Percentiles rank a stretch among this genome's conserved stretches.
Evolutionary conservation across 2,329 filamentous ascomycete species (phyloP).

Genomic region (Exophiala oligosperma): DNA sequence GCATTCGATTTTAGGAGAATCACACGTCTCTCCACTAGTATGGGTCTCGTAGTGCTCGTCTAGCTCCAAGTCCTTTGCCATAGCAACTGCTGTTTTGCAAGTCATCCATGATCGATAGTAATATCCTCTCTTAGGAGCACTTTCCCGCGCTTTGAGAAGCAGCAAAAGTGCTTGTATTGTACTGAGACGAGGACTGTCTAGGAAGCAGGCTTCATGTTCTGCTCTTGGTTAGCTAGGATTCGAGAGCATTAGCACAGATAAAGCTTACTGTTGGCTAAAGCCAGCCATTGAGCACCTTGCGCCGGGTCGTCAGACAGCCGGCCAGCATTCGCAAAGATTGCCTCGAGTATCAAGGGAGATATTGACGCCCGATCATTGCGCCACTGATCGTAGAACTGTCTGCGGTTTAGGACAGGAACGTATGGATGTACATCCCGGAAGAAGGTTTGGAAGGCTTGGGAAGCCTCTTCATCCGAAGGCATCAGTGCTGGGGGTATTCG

Average conservation of each 20-base stretch:
- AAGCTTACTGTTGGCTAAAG: slow-evolving; percentile 75
- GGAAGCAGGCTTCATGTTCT: slow-evolving; percentile 91
- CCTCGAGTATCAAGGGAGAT: slow-evolving; percentile 84
- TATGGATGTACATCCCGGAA: slow-evolving; percentile 91
- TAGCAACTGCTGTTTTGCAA: slow-evolving; percentile 84
- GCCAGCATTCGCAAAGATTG: slow-evolving; percentile 85
- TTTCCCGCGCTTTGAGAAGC: slow-evolving; percentile 85
- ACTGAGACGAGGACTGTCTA: slow-evolving; percentile 85
- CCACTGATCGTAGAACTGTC: slow-evolving; percentile 87
- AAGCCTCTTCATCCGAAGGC: slow-evolving; percentile 78
- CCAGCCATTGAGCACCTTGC: slow-evolving; percentile 89
- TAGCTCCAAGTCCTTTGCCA: slow-evolving; percentile 87
- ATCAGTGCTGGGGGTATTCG: slow-evolving; percentile 90
- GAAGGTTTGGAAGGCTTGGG: slow-evolving; percentile 86
- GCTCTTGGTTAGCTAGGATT: slow-evolving; percentile 28
- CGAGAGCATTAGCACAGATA: neutral
- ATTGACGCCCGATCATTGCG: slow-evolving; percentile 77
- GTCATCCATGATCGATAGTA: slow-evolving; percentile 98
- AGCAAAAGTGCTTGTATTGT: slow-evolving; percentile 89
- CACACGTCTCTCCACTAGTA: slow-evolving; percentile 69
- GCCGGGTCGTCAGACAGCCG: slow-evolving; percentile 79
- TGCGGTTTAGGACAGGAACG: slow-evolving; percentile 81
- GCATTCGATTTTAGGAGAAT: slow-evolving; percentile 70
- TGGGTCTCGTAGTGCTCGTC: slow-evolving; percentile 85
- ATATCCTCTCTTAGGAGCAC: slow-evolving; percentile 89